phyloP scores from a whole-genome alignment of 495 filamentous ascomycete species.

The Neurospora intermedia region DNA sequence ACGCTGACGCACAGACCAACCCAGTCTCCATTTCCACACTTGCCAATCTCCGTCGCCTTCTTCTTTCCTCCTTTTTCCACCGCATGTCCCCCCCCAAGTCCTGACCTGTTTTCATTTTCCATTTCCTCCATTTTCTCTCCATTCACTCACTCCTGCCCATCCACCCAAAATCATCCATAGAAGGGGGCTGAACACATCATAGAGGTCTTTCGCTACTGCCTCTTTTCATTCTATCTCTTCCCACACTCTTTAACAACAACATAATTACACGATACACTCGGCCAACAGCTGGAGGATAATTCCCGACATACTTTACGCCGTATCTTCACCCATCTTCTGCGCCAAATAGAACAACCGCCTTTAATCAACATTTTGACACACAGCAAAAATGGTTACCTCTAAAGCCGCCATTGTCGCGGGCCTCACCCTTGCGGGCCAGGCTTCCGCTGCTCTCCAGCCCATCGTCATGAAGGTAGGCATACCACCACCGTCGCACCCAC shows the following conservation, averaged over 20 bases:
- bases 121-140: neutral
- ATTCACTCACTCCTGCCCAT: neutral
- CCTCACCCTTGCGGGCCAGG: conserved; percentile 37
- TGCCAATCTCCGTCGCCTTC: neutral
- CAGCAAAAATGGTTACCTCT: conserved; percentile 30
- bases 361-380: neutral
- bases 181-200: neutral
- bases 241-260: neutral
- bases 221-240: neutral
- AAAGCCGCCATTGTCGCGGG: conserved; percentile 32
- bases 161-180: neutral
- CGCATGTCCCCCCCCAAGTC: neutral
- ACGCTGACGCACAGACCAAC: neutral
- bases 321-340: neutral
- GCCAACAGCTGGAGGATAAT: neutral
- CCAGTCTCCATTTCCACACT: neutral
- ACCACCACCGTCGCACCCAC: neutral
- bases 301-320: neutral
- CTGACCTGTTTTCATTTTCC: neutral
- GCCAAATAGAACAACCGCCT: neutral
- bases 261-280: neutral
- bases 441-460: conserved; percentile 50
- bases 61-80: neutral
- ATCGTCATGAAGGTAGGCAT: conserved; percentile 54
- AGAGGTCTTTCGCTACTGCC: neutral